A percentile compares a stretch with the other conserved stretches of the same genome.
Evolutionary conservation across 2,329 filamentous ascomycete species (phyloP).

Genomic region (Rachicladosporium sp.): DNA sequence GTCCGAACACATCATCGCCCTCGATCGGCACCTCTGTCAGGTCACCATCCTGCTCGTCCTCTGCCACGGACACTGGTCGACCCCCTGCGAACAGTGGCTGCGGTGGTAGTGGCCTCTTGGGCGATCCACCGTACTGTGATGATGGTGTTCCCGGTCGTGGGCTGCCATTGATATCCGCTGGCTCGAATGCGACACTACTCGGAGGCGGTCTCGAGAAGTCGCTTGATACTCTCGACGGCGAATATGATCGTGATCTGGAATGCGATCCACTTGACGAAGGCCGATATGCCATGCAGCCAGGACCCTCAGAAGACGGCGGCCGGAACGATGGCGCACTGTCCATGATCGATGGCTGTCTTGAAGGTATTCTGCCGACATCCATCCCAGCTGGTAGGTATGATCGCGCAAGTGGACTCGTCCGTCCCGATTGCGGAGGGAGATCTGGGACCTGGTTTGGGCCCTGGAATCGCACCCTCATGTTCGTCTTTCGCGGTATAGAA

Average conservation of each 20-base stretch:
- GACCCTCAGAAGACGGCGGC: slow-evolving; percentile 44
- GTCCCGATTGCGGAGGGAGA: slow-evolving; percentile 24
- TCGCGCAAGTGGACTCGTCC: slow-evolving; percentile 31
- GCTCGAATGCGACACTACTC: slow-evolving; percentile 64
- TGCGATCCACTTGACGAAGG: slow-evolving; percentile 41
- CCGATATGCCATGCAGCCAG: slow-evolving; percentile 52
- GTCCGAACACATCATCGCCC: slow-evolving; percentile 52
- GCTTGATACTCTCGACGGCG: slow-evolving; percentile 39
- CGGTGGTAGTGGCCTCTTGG: slow-evolving; percentile 73
- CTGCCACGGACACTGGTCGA: slow-evolving; percentile 30
- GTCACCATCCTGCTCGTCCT: slow-evolving; percentile 34
- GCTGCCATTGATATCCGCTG: slow-evolving; percentile 75
- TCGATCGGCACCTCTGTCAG: slow-evolving; percentile 60
- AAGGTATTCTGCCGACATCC: slow-evolving; percentile 19
- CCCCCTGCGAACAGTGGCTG: slow-evolving; percentile 67
- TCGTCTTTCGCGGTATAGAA: slow-evolving; percentile 13
- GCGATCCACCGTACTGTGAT: slow-evolving; percentile 76
- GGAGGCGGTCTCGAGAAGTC: slow-evolving; percentile 64
- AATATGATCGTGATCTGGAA: slow-evolving; percentile 41
- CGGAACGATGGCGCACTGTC: slow-evolving; percentile 37
- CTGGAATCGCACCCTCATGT: slow-evolving; percentile 22
- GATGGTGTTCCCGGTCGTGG: slow-evolving; percentile 85
- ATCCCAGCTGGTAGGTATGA: slow-evolving; percentile 35
- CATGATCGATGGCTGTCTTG: slow-evolving; percentile 38
- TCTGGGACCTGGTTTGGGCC: slow-evolving; percentile 15